Base-by-base conservation (phyloP, 352 stramenopile species). In the Pythium vanterpoolii region DNA sequence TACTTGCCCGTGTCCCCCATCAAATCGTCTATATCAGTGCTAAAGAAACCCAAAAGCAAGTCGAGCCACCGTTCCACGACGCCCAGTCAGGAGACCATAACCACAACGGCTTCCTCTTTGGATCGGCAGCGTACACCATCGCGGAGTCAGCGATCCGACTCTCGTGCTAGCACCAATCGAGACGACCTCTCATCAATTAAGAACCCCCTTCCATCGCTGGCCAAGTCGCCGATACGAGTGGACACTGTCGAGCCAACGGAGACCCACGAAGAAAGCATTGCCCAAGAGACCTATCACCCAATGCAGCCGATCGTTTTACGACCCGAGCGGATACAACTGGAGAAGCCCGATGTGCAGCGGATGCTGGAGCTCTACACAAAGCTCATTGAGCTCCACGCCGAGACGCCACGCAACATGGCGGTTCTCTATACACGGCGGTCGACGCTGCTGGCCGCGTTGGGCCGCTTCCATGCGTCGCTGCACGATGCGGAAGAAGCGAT, bases 361-460 rank as follows among this genome's bases (percentile, higher is more conserved):
- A 88, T 91, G 82, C 65, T 91, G 4, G 61, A 77, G 8, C 33
- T 81, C 50, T 91, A 89, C 65, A 73, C 74, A 62, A 91, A 89
- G 58, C 76, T 89, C 46, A 80, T 91, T 40, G 54, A 63, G 0
- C 24, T 87, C 13, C 71, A 81, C 10, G 71, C 66, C 0, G 75
- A 89, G 53, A 68, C 76, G 4, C 69, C 66, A 10, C 68, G 74
- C n/a, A 82, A 75, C 23, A 85, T 89, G 70, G 73, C 74, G 3
- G 72, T 82, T 21, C 52, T 91, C 36, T 69, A 81, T 43, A 79
- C 76, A 7, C 66, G 82, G 8, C 68, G 82, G 19, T 89, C 82
- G 3, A 88, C 82, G 5, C 65, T 91, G 3, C 61, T 84, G 18
- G 76, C 79, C 23, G 79, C 77, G 0, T 45, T 91, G 31, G 76